phyloP scores from a whole-genome alignment of 371 early-diverging fungal species.

The Gilbertella persicaria region DNA sequence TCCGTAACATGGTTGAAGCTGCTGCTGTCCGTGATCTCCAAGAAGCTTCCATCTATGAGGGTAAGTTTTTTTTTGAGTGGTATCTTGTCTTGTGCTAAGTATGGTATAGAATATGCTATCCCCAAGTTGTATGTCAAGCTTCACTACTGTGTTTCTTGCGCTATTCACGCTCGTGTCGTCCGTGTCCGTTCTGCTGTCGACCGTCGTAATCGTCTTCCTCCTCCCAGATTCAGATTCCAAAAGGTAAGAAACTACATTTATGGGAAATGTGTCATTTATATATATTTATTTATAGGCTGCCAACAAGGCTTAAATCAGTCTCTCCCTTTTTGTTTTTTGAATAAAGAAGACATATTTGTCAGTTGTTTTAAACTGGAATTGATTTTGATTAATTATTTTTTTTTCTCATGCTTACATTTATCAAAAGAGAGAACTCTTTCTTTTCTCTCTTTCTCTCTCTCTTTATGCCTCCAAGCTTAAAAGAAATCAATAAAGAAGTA shows the following conservation, averaged over 20 bases:
- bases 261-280: no score
- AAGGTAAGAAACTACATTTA: conserved; percentile 19
- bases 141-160: conserved; percentile 98
- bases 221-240: conserved; percentile 86
- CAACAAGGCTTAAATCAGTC: conserved; percentile 30
- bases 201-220: conserved; percentile 94
- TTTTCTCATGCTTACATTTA: no score
- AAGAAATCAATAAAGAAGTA: not conserved
- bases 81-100: not conserved
- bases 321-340: conserved; percentile 1
- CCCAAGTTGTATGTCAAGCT: conserved; percentile 99
- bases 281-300: conserved; percentile 10
- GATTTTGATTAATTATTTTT: no score
- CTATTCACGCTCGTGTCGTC: conserved; percentile 97
- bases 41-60: conserved; percentile 94
- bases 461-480: no score
- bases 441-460: no score
- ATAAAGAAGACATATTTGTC: not conserved
- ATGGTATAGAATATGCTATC: conserved; percentile 78
- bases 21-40: conserved; percentile 97
- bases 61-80: conserved; percentile 39
- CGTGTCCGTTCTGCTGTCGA: conserved; percentile 92
- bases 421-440: no score
- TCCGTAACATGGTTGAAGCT: conserved; percentile 98
- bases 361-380: not conserved